Conservation (phyloP, 2,329 filamentous ascomycete genomes). For the Trichoderma sp. region DNA sequence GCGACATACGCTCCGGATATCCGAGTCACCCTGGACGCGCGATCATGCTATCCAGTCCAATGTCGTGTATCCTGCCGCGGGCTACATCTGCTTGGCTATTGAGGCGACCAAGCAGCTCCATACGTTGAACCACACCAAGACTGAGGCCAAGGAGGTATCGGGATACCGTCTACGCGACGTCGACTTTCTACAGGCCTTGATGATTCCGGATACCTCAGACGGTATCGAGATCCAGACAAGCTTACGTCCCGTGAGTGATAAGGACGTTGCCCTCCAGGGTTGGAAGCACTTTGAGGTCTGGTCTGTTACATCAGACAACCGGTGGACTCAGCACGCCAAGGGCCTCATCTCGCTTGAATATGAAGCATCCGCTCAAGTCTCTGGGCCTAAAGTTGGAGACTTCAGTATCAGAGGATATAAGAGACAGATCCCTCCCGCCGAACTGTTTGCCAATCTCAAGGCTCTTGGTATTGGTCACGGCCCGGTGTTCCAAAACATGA, state of each 20-base stretch:
- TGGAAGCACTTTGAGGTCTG: background rate
- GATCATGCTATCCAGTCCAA: slow-evolving; percentile 9
- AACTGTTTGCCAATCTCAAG: background rate
- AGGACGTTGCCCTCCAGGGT: background rate
- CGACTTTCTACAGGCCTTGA: background rate
- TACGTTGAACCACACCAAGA: background rate
- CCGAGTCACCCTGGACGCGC: slow-evolving; percentile 10
- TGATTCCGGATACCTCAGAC: background rate
- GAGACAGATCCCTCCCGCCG: background rate
- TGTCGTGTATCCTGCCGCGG: slow-evolving; percentile 12
- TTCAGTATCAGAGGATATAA: too few relatives aligned
- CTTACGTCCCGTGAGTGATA: background rate
- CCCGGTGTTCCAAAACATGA: background rate
- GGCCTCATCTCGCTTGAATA: background rate
- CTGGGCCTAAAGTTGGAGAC: background rate
- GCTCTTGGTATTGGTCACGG: background rate
- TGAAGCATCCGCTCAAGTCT: background rate
- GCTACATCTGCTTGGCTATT: slow-evolving; percentile 20
- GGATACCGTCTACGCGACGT: background rate
- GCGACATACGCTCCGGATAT: background rate
- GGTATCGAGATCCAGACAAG: background rate
- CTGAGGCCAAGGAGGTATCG: background rate
- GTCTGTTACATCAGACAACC: background rate
- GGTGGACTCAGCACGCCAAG: background rate
- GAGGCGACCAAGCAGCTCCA: slow-evolving; percentile 11